These are phyloP conservation scores for Cinnamomum micranthum DNA, from an alignment of 164 flowering plant genomes.

Conservation along the genomic window DNA sequence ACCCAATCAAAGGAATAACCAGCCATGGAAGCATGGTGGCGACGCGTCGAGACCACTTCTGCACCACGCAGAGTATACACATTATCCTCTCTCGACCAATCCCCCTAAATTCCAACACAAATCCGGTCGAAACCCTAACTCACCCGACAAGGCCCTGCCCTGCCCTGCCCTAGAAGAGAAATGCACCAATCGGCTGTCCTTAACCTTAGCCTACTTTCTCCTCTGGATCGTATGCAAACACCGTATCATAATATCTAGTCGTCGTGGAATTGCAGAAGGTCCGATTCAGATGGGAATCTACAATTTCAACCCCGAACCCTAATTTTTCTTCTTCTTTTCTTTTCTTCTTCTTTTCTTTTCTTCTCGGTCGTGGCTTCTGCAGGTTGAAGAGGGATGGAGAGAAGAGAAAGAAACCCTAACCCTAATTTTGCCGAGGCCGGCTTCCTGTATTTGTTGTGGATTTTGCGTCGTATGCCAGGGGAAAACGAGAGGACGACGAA, in stretches of 20 bases:
- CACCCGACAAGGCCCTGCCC: neutral
- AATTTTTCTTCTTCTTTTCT: no score
- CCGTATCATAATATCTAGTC: neutral
- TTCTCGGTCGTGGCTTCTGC: neutral
- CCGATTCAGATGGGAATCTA: neutral
- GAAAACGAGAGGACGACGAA: neutral
- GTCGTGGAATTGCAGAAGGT: neutral
- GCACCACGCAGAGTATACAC: slow-evolving; percentile 96
- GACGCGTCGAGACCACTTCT: slow-evolving; percentile 91
- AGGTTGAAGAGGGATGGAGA: neutral
- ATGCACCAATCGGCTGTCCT: neutral
- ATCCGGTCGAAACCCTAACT: neutral
- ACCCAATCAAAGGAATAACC: slow-evolving; percentile 82
- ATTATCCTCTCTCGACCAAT: slow-evolving; percentile 51
- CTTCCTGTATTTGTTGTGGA: neutral
- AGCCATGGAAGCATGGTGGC: slow-evolving; percentile 98
- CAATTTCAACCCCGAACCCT: neutral
- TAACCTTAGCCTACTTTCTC: slow-evolving; percentile 15
- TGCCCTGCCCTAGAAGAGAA: neutral
- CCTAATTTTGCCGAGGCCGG: neutral
- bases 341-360: no score
- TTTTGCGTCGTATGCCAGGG: neutral
- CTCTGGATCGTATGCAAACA: slow-evolving; percentile 14
- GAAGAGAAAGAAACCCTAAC: neutral
- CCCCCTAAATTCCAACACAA: slow-evolving; percentile 6